These are phyloP conservation scores for Aspergillus fischeri DNA, from an alignment of 2,329 filamentous ascomycete genomes.

Conservation along the genomic window DNA sequence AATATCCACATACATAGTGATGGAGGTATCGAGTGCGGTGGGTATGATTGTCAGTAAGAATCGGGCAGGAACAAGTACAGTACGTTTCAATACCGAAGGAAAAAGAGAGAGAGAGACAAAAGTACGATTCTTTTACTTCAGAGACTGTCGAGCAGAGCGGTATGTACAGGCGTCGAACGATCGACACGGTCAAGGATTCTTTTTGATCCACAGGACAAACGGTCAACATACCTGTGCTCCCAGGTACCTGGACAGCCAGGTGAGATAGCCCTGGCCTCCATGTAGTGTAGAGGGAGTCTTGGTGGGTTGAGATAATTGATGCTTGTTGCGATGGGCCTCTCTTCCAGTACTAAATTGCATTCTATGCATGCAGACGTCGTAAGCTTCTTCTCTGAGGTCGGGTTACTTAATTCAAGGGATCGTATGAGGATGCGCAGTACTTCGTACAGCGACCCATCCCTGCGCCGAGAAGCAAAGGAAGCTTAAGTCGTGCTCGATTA, in stretches of 20 bases:
- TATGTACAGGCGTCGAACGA: not conserved
- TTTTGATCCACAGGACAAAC: not conserved
- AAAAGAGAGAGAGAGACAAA: not conserved
- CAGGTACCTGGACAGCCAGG: slow-evolving; percentile 6
- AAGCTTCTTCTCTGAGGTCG: not conserved
- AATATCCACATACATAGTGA: not conserved
- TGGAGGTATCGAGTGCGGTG: not conserved
- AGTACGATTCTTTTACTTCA: not conserved
- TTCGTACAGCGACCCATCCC: not conserved
- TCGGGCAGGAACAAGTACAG: not conserved
- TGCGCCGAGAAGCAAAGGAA: not conserved
- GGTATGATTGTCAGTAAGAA: not conserved
- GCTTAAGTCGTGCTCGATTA: not conserved
- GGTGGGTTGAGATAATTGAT: not conserved
- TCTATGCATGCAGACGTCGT: not conserved
- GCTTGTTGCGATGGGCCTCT: not conserved
- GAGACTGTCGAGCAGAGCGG: not conserved
- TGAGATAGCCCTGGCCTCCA: not conserved
- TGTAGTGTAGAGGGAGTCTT: not conserved
- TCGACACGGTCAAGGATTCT: not conserved
- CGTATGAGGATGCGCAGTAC: not conserved
- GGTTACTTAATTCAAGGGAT: not conserved
- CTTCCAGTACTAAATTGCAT: not conserved
- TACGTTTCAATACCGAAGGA: not conserved
- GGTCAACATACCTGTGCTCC: slow-evolving; percentile 4